Conservation (phyloP, 2,329 filamentous ascomycete species). For the Paraphaeosphaeria minitans region DNA sequence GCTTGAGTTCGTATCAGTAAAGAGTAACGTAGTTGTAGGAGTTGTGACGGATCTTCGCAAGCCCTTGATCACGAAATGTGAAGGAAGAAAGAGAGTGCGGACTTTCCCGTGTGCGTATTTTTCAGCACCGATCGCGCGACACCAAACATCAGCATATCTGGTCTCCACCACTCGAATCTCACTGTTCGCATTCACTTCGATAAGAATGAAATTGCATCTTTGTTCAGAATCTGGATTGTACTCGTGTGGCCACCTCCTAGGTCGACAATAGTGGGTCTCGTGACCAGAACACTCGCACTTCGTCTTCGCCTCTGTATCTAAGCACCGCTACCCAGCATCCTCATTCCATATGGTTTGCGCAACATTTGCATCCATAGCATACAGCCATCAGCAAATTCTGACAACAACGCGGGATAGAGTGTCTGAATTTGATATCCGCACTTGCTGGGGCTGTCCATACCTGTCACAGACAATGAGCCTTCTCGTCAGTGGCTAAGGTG, state of each 20-base stretch:
- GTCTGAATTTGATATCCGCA: too few relatives aligned
- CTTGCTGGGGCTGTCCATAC: too few relatives aligned
- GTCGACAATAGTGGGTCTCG: background rate
- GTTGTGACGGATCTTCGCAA: background rate
- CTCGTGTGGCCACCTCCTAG: background rate
- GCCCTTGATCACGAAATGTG: background rate
- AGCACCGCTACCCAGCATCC: too few relatives aligned
- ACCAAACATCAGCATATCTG: background rate
- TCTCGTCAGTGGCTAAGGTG: too few relatives aligned
- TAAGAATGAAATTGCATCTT: background rate
- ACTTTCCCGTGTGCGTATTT: conserved; percentile 3
- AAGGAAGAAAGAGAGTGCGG: background rate
- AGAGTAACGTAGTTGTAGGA: background rate
- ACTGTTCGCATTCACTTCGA: background rate
- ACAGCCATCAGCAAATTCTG: too few relatives aligned
- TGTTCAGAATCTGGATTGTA: background rate
- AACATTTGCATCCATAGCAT: too few relatives aligned
- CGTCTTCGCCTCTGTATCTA: too few relatives aligned
- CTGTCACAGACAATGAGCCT: too few relatives aligned
- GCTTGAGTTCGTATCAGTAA: background rate
- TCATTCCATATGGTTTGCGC: too few relatives aligned
- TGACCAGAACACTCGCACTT: too few relatives aligned
- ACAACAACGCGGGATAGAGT: too few relatives aligned
- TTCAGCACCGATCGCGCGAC: conserved; percentile 4
- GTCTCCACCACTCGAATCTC: background rate